A percentile compares a stretch with the other conserved stretches of the same genome.
Evolutionary conservation across 176 grass and related monocot species (phyloP).

Genomic region (Musa beccarii): DNA sequence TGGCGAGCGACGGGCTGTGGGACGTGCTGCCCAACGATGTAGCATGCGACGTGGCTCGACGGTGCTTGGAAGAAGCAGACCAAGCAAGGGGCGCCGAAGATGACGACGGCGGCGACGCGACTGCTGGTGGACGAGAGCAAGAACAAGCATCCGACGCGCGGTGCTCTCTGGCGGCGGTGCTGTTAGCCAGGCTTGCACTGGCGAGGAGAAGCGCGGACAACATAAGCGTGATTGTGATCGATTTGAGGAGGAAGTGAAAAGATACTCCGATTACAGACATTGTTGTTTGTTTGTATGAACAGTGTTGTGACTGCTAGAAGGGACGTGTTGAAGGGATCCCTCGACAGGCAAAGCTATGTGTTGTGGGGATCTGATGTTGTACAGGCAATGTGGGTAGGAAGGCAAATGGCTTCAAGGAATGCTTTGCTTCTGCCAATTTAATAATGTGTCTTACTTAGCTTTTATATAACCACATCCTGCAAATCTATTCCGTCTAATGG

Average conservation of each 20-base stretch:
- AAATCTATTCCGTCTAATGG: no score
- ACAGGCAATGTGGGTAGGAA: neutral
- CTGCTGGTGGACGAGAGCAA: neutral
- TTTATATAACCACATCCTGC: neutral
- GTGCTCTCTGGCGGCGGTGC: slow-evolving; percentile 45
- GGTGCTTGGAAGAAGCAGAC: slow-evolving; percentile 48
- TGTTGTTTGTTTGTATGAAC: neutral
- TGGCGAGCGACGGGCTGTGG: slow-evolving; percentile 86
- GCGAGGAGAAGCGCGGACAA: slow-evolving; percentile 54
- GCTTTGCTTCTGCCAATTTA: no score
- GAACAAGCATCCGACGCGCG: slow-evolving; percentile 25
- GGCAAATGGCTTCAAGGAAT: neutral
- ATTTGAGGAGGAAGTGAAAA: slow-evolving; percentile 38
- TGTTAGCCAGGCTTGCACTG: slow-evolving; percentile 61
- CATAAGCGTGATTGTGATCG: slow-evolving; percentile 69
- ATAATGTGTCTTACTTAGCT: neutral
- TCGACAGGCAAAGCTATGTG: no score
- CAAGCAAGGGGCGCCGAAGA: neutral
- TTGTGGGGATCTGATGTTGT: neutral
- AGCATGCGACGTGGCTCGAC: slow-evolving; percentile 48
- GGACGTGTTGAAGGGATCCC: neutral
- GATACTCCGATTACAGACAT: slow-evolving; percentile 7
- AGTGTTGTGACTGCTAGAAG: neutral
- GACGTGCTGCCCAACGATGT: slow-evolving; percentile 60
- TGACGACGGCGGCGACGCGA: neutral